A percentile compares a stretch with the other conserved stretches of the same genome.
Evolutionary conservation across 2,329 filamentous ascomycete species (phyloP).

Genomic region (Aspergillus bombycis): DNA sequence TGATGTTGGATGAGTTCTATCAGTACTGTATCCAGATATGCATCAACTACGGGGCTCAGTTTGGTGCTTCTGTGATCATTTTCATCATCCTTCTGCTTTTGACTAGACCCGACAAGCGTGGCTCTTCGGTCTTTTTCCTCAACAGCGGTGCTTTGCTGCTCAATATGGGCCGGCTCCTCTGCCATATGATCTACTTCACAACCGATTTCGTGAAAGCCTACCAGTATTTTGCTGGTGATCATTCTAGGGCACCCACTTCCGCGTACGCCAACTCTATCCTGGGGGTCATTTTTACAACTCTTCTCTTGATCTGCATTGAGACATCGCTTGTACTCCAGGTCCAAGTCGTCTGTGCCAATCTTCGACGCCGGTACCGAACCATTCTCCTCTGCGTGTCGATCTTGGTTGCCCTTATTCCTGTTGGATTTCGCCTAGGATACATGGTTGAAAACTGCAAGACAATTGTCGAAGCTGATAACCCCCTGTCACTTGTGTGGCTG

Average conservation of each 20-base stretch:
- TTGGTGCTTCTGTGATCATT: constrained; percentile 69
- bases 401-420: constrained; percentile 53
- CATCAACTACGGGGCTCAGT: constrained; percentile 71
- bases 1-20: constrained; percentile 49
- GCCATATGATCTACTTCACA: constrained; percentile 57
- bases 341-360: constrained; percentile 62
- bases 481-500: constrained; percentile 42
- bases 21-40: constrained; percentile 52
- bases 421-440: constrained; percentile 58
- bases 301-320: constrained; percentile 61
- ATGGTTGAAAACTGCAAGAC: constrained; percentile 52
- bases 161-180: constrained; percentile 59
- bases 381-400: constrained; percentile 53
- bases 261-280: constrained; percentile 54
- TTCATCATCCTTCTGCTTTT: constrained; percentile 68
- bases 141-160: constrained; percentile 64
- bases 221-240: constrained; percentile 60
- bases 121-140: constrained; percentile 65
- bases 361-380: constrained; percentile 46
- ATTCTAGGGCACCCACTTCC: constrained; percentile 48
- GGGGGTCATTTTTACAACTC: constrained; percentile 52
- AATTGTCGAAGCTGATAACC: constrained; percentile 38
- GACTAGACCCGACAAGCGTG: constrained; percentile 67
- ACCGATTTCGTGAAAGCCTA: constrained; percentile 67
- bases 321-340: constrained; percentile 65